Evolutionary conservation across 495 filamentous ascomycete genomes (phyloP).

Genomic region (Glarea lozoyensis): DNA sequence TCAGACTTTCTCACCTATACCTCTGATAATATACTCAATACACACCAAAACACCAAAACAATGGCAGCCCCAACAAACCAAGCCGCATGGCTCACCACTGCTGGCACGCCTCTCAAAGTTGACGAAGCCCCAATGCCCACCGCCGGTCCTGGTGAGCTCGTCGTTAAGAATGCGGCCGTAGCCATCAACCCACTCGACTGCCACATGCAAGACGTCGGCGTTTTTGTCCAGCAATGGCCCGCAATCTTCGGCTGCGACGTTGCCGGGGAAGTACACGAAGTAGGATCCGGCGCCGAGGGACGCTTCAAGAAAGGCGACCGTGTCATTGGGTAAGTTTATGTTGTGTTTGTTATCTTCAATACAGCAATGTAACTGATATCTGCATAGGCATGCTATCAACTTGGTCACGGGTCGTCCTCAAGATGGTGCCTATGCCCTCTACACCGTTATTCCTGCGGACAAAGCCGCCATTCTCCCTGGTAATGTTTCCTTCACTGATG

Average conservation of each 20-base stretch:
- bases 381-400: slow-evolving; percentile 30
- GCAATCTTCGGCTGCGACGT: slow-evolving; percentile 44
- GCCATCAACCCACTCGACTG: slow-evolving; percentile 13
- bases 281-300: slow-evolving; percentile 35
- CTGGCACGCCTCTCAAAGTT: slow-evolving; percentile 26
- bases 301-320: slow-evolving; percentile 38
- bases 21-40: no score
- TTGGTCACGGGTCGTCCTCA: slow-evolving; percentile 27
- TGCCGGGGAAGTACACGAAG: slow-evolving; percentile 39
- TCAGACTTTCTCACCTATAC: no score
- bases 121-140: slow-evolving; percentile 23
- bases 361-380: slow-evolving; percentile 1
- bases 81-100: slow-evolving; percentile 32
- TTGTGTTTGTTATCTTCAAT: neutral
- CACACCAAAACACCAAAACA: no score
- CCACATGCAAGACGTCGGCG: slow-evolving; percentile 13
- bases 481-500: slow-evolving; percentile 26
- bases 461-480: slow-evolving; percentile 28
- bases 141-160: slow-evolving; percentile 1
- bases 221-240: slow-evolving; percentile 33
- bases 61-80: slow-evolving; percentile 24
- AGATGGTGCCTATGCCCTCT: slow-evolving; percentile 18
- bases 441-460: slow-evolving; percentile 19
- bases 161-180: slow-evolving; percentile 8
- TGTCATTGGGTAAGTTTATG: slow-evolving; percentile 25